A percentile compares a stretch with the other conserved stretches of the same genome.
phyloP scores from a whole-genome alignment of 345 rosid genomes.

The Carallia brachiata region DNA sequence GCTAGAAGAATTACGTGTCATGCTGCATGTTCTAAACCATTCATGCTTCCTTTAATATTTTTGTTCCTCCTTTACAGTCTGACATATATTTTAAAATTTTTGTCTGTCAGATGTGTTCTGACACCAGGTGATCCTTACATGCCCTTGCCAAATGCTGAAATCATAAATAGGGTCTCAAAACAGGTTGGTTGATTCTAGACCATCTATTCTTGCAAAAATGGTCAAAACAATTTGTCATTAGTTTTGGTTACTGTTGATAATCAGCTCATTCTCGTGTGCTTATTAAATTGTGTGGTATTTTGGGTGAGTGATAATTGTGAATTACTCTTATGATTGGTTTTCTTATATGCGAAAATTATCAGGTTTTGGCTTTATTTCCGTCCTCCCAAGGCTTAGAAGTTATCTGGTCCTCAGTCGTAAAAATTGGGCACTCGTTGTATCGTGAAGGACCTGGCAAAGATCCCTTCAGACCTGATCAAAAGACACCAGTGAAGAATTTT shows the following conservation, averaged over 20 bases:
- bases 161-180: constrained; percentile 74
- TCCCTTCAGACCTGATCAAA: constrained; percentile 97
- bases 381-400: constrained; percentile 84
- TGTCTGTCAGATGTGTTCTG: constrained; percentile 69
- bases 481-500: constrained; percentile 84
- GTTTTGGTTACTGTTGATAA: background rate
- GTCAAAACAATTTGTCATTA: background rate
- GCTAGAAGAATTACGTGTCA: background rate
- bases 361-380: constrained; percentile 83
- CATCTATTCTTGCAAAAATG: background rate
- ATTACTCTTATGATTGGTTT: background rate
- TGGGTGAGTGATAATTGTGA: background rate
- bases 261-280: background rate
- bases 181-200: constrained; percentile 51
- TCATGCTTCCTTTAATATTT: background rate
- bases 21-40: background rate
- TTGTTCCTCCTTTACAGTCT: background rate
- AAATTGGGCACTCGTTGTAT: constrained; percentile 87
- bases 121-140: constrained; percentile 98
- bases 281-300: background rate
- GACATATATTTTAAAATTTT: background rate
- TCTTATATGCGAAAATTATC: constrained; percentile 1
- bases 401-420: constrained; percentile 93
- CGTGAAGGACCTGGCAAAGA: constrained; percentile 97
- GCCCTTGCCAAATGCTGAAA: constrained; percentile 79